Conservation (phyloP, 371 early-diverging fungal genomes). For the Aphelidium insulamus region DNA sequence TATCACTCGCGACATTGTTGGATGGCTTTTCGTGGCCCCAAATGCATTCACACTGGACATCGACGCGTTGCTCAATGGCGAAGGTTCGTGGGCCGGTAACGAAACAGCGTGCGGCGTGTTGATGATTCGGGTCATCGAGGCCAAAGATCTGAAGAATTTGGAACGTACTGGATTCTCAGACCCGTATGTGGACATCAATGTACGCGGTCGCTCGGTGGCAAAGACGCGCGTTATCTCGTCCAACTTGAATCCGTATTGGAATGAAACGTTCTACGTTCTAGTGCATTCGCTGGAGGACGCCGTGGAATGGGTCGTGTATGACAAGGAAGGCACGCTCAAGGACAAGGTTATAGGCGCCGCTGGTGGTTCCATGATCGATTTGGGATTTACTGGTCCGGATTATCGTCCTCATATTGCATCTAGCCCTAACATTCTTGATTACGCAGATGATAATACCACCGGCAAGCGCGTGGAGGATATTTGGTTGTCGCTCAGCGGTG, state of each 20-base stretch:
- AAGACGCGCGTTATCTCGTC: slow-evolving; percentile 44
- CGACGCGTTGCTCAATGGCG: slow-evolving; percentile 55
- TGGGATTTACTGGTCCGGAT: no score
- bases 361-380: no score
- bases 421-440: no score
- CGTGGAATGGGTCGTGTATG: no score
- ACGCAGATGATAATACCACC: no score
- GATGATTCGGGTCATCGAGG: slow-evolving; percentile 49
- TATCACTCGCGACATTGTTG: no score
- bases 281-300: slow-evolving; percentile 36
- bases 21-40: no score
- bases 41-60: slow-evolving; percentile 58
- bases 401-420: no score
- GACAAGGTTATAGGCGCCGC: no score
- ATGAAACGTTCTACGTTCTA: slow-evolving; percentile 47
- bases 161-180: slow-evolving; percentile 59
- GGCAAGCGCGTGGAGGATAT: no score
- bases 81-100: slow-evolving; percentile 9
- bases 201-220: slow-evolving; percentile 23
- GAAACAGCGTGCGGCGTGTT: slow-evolving; percentile 66
- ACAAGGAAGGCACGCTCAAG: no score
- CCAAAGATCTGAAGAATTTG: slow-evolving; percentile 42
- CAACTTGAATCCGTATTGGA: slow-evolving; percentile 63
- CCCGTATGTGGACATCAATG: slow-evolving; percentile 37
- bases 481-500: no score